Evolutionary conservation across 2,329 filamentous ascomycete genomes (phyloP).

Genomic region (Scedosporium boydii): DNA sequence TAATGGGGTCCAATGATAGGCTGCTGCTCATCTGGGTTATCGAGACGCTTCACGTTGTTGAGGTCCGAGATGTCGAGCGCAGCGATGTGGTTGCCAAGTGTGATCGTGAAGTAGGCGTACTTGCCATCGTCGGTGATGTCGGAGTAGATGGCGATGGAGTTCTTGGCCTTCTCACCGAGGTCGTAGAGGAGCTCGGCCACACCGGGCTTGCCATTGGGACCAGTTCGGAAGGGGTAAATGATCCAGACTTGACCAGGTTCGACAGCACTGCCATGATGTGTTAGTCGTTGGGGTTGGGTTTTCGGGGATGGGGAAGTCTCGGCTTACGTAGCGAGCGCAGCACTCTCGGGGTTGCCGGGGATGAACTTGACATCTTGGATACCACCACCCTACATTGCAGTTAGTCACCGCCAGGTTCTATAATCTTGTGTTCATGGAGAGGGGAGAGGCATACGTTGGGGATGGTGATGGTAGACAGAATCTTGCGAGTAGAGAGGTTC

Average conservation of each 20-base stretch:
- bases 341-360: slow-evolving; percentile 46
- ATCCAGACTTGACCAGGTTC: slow-evolving; percentile 53
- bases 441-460: slow-evolving; percentile 31
- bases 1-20: slow-evolving; percentile 54
- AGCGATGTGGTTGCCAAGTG: slow-evolving; percentile 51
- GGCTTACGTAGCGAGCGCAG: slow-evolving; percentile 43
- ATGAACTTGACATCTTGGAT: slow-evolving; percentile 60
- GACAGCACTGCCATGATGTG: slow-evolving; percentile 31
- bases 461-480: slow-evolving; percentile 52
- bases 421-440: fast-evolving
- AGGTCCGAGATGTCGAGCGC: slow-evolving; percentile 53
- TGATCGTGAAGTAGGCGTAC: slow-evolving; percentile 50
- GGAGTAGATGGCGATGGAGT: slow-evolving; percentile 50
- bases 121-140: slow-evolving; percentile 50
- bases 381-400: slow-evolving; percentile 33
- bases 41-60: slow-evolving; percentile 49
- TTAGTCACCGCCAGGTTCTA: neutral
- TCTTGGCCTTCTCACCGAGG: slow-evolving; percentile 44
- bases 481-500: slow-evolving; percentile 41
- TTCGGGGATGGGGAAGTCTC: neutral
- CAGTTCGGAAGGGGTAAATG: slow-evolving; percentile 51
- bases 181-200: slow-evolving; percentile 49
- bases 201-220: slow-evolving; percentile 45
- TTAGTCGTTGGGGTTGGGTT: neutral
- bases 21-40: slow-evolving; percentile 48